Evolutionary conservation across 345 rosid genomes (phyloP).

Genomic region (Iberis pinnata): DNA sequence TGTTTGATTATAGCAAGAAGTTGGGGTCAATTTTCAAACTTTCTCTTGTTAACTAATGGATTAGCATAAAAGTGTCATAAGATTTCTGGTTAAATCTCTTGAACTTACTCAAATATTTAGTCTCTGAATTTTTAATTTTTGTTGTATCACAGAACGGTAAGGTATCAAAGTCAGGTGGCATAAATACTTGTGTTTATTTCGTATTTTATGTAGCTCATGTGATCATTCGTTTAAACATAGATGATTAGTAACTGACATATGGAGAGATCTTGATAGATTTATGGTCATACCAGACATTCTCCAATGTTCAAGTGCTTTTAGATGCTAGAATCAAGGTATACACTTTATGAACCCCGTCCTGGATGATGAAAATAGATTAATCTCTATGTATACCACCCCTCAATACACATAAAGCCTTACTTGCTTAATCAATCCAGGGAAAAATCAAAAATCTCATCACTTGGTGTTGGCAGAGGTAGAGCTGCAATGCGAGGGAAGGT

Average conservation of each 20-base stretch:
- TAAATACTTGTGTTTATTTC: conserved; percentile 5
- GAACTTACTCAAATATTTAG: too few relatives aligned
- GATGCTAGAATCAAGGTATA: conserved; percentile 96
- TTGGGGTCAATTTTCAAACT: too few relatives aligned
- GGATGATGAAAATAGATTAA: not conserved
- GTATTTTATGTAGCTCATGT: not conserved
- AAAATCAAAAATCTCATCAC: conserved; percentile 91
- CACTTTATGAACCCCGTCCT: conserved; percentile 10
- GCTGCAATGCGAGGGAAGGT: conserved; percentile 98
- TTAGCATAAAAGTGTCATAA: too few relatives aligned
- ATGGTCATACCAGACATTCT: conserved; percentile 99
- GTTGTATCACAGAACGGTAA: conserved; percentile 69
- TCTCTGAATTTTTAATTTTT: not conserved
- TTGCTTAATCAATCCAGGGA: conserved; percentile 50
- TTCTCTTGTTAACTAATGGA: too few relatives aligned
- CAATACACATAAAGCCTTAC: not conserved
- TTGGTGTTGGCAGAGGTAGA: conserved; percentile 98
- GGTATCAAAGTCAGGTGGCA: conserved; percentile 93
- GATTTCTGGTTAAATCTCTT: too few relatives aligned
- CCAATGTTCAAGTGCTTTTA: conserved; percentile 92
- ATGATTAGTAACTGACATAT: not conserved
- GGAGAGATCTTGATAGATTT: conserved; percentile 48
- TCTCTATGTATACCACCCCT: not conserved
- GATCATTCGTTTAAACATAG: not conserved
- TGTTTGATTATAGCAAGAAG: too few relatives aligned